These are phyloP conservation scores for Scedosporium aurantiacum DNA, from an alignment of 2,329 filamentous ascomycete genomes.

Conservation along the genomic window DNA sequence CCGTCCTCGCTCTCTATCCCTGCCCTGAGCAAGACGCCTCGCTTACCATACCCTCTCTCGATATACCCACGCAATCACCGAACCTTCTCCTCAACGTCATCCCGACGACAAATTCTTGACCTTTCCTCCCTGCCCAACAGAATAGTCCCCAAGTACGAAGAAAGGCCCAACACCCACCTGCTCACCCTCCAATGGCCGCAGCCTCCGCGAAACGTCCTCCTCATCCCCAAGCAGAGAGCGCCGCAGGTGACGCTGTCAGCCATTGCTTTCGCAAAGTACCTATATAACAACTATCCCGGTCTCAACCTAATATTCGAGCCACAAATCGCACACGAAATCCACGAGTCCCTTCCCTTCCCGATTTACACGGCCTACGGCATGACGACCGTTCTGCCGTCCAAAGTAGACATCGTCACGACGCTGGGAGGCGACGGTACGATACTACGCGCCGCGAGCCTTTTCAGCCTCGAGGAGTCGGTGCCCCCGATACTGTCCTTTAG, in stretches of 20 bases:
- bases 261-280: slow-evolving; percentile 53
- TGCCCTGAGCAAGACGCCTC: neutral
- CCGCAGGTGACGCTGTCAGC: slow-evolving; percentile 41
- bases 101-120: slow-evolving; percentile 36
- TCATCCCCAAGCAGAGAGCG: slow-evolving; percentile 48
- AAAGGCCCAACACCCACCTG: slow-evolving; percentile 42
- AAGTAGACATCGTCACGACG: slow-evolving; percentile 80
- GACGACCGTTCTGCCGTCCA: slow-evolving; percentile 52
- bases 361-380: slow-evolving; percentile 48
- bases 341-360: slow-evolving; percentile 60
- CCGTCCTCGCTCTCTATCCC: neutral
- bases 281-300: slow-evolving; percentile 67
- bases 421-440: slow-evolving; percentile 92
- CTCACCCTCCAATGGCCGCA: slow-evolving; percentile 43
- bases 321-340: slow-evolving; percentile 59
- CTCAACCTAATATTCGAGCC: slow-evolving; percentile 77
- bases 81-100: slow-evolving; percentile 36
- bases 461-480: slow-evolving; percentile 68
- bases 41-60: neutral
- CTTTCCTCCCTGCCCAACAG: slow-evolving; percentile 39
- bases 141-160: slow-evolving; percentile 52
- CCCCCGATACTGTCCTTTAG: slow-evolving; percentile 91
- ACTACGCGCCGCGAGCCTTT: slow-evolving; percentile 62
- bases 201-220: slow-evolving; percentile 44
- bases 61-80: neutral